Conservation (phyloP, 305 asterid genomes). For the Rubia peregrina region DNA sequence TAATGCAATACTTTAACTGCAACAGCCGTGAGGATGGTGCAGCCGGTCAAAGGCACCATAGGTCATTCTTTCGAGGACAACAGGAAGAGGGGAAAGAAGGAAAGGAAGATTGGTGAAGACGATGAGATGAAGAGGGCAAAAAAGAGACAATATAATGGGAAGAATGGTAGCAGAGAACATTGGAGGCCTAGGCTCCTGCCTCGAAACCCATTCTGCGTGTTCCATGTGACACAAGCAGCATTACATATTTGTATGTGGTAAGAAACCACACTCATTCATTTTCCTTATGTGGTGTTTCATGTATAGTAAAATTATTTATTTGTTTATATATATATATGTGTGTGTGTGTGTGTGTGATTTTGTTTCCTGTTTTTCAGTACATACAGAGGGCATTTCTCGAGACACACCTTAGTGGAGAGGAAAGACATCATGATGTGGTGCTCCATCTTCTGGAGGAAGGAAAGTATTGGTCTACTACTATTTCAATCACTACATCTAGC, state of each 20-base stretch:
- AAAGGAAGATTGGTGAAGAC: too few relatives aligned
- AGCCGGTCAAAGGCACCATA: not conserved
- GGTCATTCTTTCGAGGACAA: not conserved
- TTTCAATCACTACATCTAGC: not conserved
- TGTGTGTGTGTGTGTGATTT: too few relatives aligned
- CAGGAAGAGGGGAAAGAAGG: not conserved
- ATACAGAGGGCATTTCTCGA: not conserved
- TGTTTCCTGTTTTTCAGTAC: not conserved
- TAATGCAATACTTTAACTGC: not conserved
- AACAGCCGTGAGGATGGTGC: not conserved
- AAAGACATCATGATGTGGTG: not conserved
- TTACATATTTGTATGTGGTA: not conserved
- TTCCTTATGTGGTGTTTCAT: not conserved
- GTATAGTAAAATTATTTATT: too few relatives aligned
- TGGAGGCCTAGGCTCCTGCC: not conserved
- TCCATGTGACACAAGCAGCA: not conserved
- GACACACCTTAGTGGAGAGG: not conserved
- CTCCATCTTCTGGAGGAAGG: not conserved
- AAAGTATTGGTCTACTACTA: not conserved
- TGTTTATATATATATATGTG: too few relatives aligned
- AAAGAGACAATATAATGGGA: not conserved
- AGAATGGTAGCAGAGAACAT: not conserved
- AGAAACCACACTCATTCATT: not conserved
- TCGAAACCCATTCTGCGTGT: not conserved
- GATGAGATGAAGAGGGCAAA: too few relatives aligned